These are phyloP conservation scores for Cladosporium colombiae DNA, from an alignment of 2,329 filamentous ascomycete species.

Conservation along the genomic window DNA sequence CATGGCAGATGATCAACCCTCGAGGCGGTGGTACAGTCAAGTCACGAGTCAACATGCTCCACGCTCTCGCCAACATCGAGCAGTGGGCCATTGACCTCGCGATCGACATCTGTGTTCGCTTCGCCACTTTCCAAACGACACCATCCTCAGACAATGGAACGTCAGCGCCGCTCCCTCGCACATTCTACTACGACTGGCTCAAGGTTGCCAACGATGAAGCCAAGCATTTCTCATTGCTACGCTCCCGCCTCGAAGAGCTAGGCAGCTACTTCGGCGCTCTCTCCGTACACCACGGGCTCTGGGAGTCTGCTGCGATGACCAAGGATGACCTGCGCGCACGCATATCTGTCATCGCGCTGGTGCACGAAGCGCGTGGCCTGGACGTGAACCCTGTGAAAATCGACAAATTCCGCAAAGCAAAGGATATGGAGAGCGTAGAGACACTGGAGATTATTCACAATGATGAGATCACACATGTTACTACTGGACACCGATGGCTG, in stretches of 20 bases:
- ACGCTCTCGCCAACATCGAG: constrained; percentile 24
- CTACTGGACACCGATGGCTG: constrained; percentile 23
- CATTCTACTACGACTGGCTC: constrained; percentile 25
- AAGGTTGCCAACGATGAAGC: constrained; percentile 25
- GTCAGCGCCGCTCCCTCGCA: constrained; percentile 18
- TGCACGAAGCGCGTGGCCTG: constrained; percentile 23
- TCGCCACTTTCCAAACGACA: constrained; percentile 20
- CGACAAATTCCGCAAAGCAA: constrained; percentile 22
- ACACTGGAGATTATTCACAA: constrained; percentile 22
- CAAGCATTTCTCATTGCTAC: constrained; percentile 22
- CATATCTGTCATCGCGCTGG: constrained; percentile 23
- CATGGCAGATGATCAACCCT: constrained; percentile 21
- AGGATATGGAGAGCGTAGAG: constrained; percentile 23
- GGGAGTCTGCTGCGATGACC: constrained; percentile 22
- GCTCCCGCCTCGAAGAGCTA: constrained; percentile 22
- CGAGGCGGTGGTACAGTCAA: constrained; percentile 22
- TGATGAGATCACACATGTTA: constrained; percentile 24
- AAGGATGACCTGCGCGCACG: constrained; percentile 22
- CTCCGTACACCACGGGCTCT: constrained; percentile 23
- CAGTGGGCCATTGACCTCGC: constrained; percentile 25
- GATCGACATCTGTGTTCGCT: constrained; percentile 23
- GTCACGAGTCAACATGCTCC: constrained; percentile 22
- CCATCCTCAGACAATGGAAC: not conserved
- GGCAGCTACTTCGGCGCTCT: constrained; percentile 22
- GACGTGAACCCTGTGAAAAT: constrained; percentile 24